A percentile compares a stretch with the other conserved stretches of the same genome.
Conservation (phyloP, 169 alveolate genomes). For the Cryptosporidium ubiquitum region DNA sequence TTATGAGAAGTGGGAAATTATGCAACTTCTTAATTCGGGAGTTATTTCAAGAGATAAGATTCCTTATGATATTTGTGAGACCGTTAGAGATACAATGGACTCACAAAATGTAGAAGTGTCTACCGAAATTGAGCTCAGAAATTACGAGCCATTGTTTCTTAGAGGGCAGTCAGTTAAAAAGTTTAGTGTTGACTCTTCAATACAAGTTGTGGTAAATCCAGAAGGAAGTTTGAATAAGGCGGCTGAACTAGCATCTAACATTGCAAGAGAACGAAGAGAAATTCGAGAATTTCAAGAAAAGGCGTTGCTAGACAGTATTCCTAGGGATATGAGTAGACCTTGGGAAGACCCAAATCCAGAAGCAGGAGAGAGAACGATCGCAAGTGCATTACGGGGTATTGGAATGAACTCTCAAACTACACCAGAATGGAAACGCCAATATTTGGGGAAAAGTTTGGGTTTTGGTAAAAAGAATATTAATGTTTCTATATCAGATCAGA, state of each 20-base stretch:
- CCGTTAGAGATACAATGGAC: neutral
- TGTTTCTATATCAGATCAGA: conserved; percentile 90
- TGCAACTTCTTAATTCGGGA: conserved; percentile 56
- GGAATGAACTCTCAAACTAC: conserved; percentile 81
- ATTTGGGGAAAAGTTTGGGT: conserved; percentile 82
- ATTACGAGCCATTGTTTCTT: conserved; percentile 94
- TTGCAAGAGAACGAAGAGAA: conserved; percentile 89
- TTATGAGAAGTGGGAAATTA: conserved; percentile 80
- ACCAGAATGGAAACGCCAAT: conserved; percentile 92
- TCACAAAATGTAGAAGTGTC: conserved; percentile 24
- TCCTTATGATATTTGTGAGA: neutral
- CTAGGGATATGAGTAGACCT: conserved; percentile 88
- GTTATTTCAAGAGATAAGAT: conserved; percentile 35
- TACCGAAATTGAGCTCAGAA: conserved; percentile 91
- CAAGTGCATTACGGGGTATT: conserved; percentile 81
- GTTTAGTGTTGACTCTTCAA: conserved; percentile 83
- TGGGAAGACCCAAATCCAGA: conserved; percentile 93
- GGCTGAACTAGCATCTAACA: conserved; percentile 86
- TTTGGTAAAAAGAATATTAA: conserved; percentile 80
- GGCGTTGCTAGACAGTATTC: conserved; percentile 86
- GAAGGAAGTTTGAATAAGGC: conserved; percentile 93
- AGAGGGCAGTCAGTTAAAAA: conserved; percentile 94
- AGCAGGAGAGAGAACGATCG: conserved; percentile 90
- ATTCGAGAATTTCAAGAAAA: conserved; percentile 86
- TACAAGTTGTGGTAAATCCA: conserved; percentile 90